Evolutionary conservation across 2,329 filamentous ascomycete genomes (phyloP).

Genomic region (Rhinocladiella mackenziei): DNA sequence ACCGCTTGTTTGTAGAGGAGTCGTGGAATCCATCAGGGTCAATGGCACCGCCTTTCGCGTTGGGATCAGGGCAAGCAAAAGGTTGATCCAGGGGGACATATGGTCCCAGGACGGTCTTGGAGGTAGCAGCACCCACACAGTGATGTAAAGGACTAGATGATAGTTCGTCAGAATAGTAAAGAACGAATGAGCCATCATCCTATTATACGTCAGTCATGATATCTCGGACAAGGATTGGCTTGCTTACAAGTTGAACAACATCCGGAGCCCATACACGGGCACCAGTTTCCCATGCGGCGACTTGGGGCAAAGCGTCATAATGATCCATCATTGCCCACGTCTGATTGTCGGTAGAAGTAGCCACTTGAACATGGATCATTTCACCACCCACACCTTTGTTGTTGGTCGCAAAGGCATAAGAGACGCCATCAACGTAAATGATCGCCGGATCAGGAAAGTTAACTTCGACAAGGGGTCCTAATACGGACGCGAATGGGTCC

Average conservation of each 20-base stretch:
- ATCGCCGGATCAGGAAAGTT: conserved; percentile 46
- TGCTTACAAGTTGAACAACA: conserved; percentile 46
- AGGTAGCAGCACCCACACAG: conserved; percentile 57
- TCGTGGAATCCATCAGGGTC: conserved; percentile 60
- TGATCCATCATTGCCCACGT: conserved; percentile 48
- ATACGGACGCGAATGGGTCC: conserved; percentile 22
- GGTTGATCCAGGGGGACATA: conserved; percentile 49
- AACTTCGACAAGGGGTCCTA: conserved; percentile 33
- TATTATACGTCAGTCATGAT: conserved; percentile 19
- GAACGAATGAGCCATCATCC: conserved; percentile 51
- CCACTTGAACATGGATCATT: conserved; percentile 49
- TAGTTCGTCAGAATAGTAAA: conserved; percentile 53
- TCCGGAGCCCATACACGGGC: conserved; percentile 60
- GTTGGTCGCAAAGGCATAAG: conserved; percentile 58
- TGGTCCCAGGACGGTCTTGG: conserved; percentile 49
- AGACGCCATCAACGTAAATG: conserved; percentile 48
- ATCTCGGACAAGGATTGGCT: not conserved
- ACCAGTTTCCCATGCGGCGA: conserved; percentile 53
- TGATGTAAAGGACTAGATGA: conserved; percentile 40
- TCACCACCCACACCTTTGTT: conserved; percentile 37
- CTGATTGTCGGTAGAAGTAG: conserved; percentile 47
- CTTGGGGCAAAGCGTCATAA: conserved; percentile 53
- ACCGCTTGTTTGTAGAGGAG: conserved; percentile 47
- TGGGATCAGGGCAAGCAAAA: conserved; percentile 49
- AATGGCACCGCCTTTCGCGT: conserved; percentile 55